phyloP scores from a whole-genome alignment of 1,139 yeast species.

The Diutina ranongensis region DNA sequence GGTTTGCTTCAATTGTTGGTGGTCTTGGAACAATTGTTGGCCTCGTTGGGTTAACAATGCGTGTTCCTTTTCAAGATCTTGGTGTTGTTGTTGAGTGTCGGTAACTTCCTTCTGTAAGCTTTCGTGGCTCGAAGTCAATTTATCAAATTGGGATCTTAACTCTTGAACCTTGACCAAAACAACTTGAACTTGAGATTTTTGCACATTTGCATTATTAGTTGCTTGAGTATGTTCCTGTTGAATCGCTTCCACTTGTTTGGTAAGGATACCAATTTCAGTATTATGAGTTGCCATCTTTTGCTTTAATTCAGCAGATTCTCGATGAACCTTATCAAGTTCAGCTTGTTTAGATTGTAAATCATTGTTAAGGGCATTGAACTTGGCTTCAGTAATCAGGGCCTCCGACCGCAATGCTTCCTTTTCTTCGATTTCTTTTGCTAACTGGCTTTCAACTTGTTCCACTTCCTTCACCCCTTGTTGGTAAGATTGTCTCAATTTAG shows the following conservation, averaged over 20 bases:
- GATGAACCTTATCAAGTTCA: constrained; percentile 53
- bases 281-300: constrained; percentile 59
- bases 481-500: constrained; percentile 55
- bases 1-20: not conserved
- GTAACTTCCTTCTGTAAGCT: constrained; percentile 14
- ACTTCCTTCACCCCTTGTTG: constrained; percentile 73
- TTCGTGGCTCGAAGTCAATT: constrained; percentile 10
- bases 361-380: constrained; percentile 57
- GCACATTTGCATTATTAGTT: constrained; percentile 51
- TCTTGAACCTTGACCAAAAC: constrained; percentile 45
- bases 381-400: constrained; percentile 71
- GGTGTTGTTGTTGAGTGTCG: not conserved
- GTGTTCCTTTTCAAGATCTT: not conserved
- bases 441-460: constrained; percentile 50
- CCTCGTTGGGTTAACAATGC: not conserved
- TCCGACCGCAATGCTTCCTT: constrained; percentile 66
- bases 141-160: constrained; percentile 17
- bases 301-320: constrained; percentile 50
- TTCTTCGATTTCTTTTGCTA: constrained; percentile 53
- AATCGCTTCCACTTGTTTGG: constrained; percentile 40
- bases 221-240: constrained; percentile 47
- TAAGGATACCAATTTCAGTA: constrained; percentile 52
- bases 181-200: constrained; percentile 57
- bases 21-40: not conserved
- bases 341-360: constrained; percentile 54